A percentile compares a stretch with the other conserved stretches of the same genome.
phyloP scores from a whole-genome alignment of 2,329 filamentous ascomycete genomes.

The Alternaria triticina region DNA sequence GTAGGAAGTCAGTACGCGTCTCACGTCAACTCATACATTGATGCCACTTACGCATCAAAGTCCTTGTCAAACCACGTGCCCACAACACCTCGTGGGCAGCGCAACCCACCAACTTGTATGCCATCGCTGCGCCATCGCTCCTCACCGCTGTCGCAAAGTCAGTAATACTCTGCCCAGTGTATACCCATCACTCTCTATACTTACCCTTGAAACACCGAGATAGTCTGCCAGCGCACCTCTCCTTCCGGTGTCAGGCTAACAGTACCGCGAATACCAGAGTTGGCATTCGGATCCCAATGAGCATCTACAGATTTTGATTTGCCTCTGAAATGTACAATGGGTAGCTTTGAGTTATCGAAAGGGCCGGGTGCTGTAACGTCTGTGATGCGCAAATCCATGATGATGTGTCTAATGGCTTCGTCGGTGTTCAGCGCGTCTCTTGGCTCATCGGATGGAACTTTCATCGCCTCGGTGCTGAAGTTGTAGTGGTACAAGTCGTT shows the following conservation, averaged over 20 bases:
- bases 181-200: slow-evolving; percentile 2
- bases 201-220: slow-evolving; percentile 65
- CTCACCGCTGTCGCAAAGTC: slow-evolving; percentile 58
- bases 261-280: slow-evolving; percentile 68
- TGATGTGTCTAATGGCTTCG: slow-evolving; percentile 74
- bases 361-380: slow-evolving; percentile 65
- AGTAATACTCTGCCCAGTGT: slow-evolving; percentile 22
- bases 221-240: slow-evolving; percentile 76
- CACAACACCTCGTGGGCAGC: slow-evolving; percentile 70
- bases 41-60: slow-evolving; percentile 56
- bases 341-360: slow-evolving; percentile 64
- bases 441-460: slow-evolving; percentile 47
- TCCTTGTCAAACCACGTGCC: slow-evolving; percentile 82
- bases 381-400: slow-evolving; percentile 69
- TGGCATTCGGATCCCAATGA: slow-evolving; percentile 71
- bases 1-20: fast-evolving
- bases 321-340: slow-evolving; percentile 73
- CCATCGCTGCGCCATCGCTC: slow-evolving; percentile 80
- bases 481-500: slow-evolving; percentile 74
- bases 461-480: slow-evolving; percentile 58
- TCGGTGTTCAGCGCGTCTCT: slow-evolving; percentile 63
- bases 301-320: slow-evolving; percentile 67
- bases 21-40: fast-evolving
- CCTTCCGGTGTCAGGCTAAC: slow-evolving; percentile 72
- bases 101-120: slow-evolving; percentile 73